Evolutionary conservation across 2,329 filamentous ascomycete genomes (phyloP).

Genomic region (Aphanocladium album): DNA sequence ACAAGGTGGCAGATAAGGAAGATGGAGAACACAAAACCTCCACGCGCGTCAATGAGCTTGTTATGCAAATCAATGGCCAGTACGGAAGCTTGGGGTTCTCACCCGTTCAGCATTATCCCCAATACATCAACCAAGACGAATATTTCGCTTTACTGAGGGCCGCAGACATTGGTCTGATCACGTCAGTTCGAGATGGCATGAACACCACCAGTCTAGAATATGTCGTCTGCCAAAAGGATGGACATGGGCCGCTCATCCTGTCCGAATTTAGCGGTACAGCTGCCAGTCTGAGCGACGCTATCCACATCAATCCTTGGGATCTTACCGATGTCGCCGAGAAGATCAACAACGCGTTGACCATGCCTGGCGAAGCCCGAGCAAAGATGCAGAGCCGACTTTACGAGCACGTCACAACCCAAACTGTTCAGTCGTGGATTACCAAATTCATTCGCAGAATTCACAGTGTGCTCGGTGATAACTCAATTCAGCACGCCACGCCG

Average conservation of each 20-base stretch:
- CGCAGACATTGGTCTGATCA: conserved; percentile 89
- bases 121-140: conserved; percentile 83
- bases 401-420: conserved; percentile 77
- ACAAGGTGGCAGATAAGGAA: conserved; percentile 71
- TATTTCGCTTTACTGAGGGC: conserved; percentile 91
- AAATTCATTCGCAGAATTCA: conserved; percentile 75
- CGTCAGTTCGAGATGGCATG: conserved; percentile 94
- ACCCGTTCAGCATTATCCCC: conserved; percentile 90
- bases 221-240: conserved; percentile 83
- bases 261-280: conserved; percentile 97
- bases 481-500: conserved; percentile 72
- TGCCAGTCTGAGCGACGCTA: conserved; percentile 75
- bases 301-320: conserved; percentile 97
- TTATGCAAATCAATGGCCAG: conserved; percentile 84
- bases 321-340: conserved; percentile 75
- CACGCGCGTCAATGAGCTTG: conserved; percentile 83
- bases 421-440: conserved; percentile 79
- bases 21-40: conserved; percentile 75
- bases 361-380: conserved; percentile 61
- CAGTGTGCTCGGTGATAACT: conserved; percentile 72
- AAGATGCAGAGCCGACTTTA: conserved; percentile 72
- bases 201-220: conserved; percentile 97
- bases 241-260: conserved; percentile 81
- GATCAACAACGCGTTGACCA: conserved; percentile 75
- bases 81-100: conserved; percentile 86